These are phyloP conservation scores for Podosphaera xanthii DNA, from an alignment of 2,329 filamentous ascomycete species.

Conservation along the genomic window DNA sequence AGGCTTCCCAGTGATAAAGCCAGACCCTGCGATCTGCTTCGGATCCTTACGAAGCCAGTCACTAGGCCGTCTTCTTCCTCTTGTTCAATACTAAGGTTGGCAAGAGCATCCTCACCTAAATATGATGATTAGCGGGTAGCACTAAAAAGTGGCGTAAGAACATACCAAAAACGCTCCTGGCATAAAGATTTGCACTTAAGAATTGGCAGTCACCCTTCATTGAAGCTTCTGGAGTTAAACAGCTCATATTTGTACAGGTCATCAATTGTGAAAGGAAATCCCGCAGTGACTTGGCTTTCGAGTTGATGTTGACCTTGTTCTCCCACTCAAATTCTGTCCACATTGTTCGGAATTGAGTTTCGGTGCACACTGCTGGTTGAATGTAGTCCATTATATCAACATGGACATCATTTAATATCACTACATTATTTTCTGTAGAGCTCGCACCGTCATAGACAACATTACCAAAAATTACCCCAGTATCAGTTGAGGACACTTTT, in stretches of 20 bases:
- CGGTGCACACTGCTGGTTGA: constrained; percentile 83
- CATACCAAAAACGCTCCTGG: constrained; percentile 93
- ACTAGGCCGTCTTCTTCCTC: constrained; percentile 88
- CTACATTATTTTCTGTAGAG: constrained; percentile 82
- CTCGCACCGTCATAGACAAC: constrained; percentile 90
- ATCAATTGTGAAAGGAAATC: constrained; percentile 88
- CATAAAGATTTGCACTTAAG: constrained; percentile 89
- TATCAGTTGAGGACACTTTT: constrained; percentile 95
- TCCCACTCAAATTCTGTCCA: constrained; percentile 99
- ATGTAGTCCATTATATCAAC: constrained; percentile 99
- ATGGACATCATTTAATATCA: constrained; percentile 93
- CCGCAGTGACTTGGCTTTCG: constrained; percentile 74
- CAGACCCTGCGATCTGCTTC: constrained; percentile 86
- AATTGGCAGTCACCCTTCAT: constrained; percentile 97
- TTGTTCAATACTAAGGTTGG: constrained; percentile 94
- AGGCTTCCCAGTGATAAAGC: constrained; percentile 82
- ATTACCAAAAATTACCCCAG: constrained; percentile 95
- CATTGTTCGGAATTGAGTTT: constrained; percentile 99
- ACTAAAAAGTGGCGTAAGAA: constrained; percentile 10
- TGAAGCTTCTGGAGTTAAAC: constrained; percentile 84
- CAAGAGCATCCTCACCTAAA: constrained; percentile 86
- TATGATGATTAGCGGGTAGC: constrained; percentile 8
- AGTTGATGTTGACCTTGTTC: constrained; percentile 99
- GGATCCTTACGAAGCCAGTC: constrained; percentile 91
- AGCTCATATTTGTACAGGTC: constrained; percentile 98